Conservation (phyloP, 257 asterid genomes). For the Thymus mandschuricus region DNA sequence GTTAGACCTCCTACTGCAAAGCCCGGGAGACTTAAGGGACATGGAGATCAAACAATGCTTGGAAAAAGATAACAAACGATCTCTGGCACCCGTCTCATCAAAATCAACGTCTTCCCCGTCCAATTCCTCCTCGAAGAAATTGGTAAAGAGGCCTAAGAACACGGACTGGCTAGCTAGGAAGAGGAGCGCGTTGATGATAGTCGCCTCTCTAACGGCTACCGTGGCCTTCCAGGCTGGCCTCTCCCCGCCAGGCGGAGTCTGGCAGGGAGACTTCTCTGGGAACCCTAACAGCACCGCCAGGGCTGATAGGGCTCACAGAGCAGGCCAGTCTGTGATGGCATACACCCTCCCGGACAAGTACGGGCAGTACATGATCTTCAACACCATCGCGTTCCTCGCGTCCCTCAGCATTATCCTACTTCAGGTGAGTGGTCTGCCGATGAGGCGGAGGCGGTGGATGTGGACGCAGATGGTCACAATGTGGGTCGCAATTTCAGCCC, state of each 20-base stretch:
- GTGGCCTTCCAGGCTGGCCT: slow-evolving; percentile 47
- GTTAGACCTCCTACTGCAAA: slow-evolving; percentile 33
- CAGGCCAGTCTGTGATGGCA: slow-evolving; percentile 46
- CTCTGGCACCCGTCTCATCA: background rate
- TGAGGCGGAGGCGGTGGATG: slow-evolving; percentile 37
- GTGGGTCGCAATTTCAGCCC: slow-evolving; percentile 43
- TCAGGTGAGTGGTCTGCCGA: slow-evolving; percentile 47
- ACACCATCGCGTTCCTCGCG: slow-evolving; percentile 42
- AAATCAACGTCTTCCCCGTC: background rate
- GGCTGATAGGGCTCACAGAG: slow-evolving; percentile 20
- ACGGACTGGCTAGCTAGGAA: slow-evolving; percentile 44
- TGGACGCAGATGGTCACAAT: slow-evolving; percentile 46
- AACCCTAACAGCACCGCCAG: slow-evolving; percentile 27
- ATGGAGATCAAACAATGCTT: slow-evolving; percentile 39
- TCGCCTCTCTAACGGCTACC: slow-evolving; percentile 45
- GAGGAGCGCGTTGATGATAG: slow-evolving; percentile 44
- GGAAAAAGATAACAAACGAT: background rate
- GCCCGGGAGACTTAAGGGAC: slow-evolving; percentile 38
- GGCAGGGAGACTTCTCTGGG: slow-evolving; percentile 37
- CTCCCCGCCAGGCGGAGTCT: slow-evolving; percentile 48
- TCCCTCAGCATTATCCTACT: slow-evolving; percentile 42
- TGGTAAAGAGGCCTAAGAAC: slow-evolving; percentile 27
- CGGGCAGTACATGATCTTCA: slow-evolving; percentile 34
- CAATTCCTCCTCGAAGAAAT: background rate
- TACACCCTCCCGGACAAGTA: slow-evolving; percentile 23